Evolutionary conservation across 352 stramenopile genomes (phyloP), one percentile per base, ranked within the genome.

Genomic region (Globisporangium nunn): DNA sequence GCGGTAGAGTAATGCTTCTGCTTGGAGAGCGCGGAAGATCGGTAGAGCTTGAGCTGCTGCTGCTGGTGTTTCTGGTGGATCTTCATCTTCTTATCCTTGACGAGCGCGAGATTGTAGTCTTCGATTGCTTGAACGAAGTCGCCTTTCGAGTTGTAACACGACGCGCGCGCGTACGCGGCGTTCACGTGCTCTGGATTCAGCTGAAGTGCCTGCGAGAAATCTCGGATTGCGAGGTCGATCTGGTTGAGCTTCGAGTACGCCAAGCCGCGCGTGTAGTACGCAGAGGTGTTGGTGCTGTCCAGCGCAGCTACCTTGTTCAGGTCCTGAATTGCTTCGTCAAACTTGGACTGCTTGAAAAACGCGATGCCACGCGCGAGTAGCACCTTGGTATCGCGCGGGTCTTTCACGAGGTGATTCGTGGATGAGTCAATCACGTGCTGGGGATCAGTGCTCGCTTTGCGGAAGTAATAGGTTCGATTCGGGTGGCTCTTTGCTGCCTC

Each of bases 171-270:
- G 48, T 96, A 96, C 18, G 82, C 81, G 7, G 88, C 88, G 55
- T 92, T 95, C 45, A 96, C 78, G 55, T 96, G 87, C 47, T 93
- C 75, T 4, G 83, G 86, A n/a, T 93, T 85, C 29, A 91, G 69
- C 45, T 85, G 71, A 14, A 96, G 62, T 15, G 80, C 65, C 23
- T 75, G 64, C 0, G 79, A 75, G 30, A 95, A 94, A 63, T 96
- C 88, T 4, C 66, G 71, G 56, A 96, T 93, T 14, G 87, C 87
- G 7, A 78, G 58, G 31, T 96, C 83, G 44, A 81, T 62, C 33
- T 87, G 66, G 46, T 73, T 75, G 49, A 94, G 58, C 59, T 91
- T 88, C 3, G 78, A 73, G 54, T 86, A 79, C 4, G 75, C 69
- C 29, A 94, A 61, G 0, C 87, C 86, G 45, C 83, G 78, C 23